Base-by-base conservation (phyloP, 1,284 basidiomycete species). In the Ceratobasidium sp. region DNA sequence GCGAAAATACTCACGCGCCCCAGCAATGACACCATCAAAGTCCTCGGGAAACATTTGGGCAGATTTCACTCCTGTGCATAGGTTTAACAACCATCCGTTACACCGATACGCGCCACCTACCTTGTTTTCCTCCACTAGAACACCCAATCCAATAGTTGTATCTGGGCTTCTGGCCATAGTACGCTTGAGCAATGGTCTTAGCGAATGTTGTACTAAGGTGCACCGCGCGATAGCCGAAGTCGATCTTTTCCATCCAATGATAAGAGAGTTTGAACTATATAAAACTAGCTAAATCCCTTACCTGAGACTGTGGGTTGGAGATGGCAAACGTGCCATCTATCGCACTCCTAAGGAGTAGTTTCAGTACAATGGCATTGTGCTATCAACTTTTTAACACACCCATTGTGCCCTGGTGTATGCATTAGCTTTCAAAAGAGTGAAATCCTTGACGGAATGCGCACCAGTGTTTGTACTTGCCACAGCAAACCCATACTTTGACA, bases 241-340 rank as follows among this genome's bases (percentile, higher is more conserved):
- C 65, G 21, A 69, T 57, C 65, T 69, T 16, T 18, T 53, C 32
- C n/a, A n/a, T n/a, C 28, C 6, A 18, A n/a, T 3, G 16, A 12
- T 36, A 26, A 41, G 55, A 32, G n/a, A 55, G 10, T 3, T 10
- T 30, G 2, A 32, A 55, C 2, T 12, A 18, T 14, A 3, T 32
- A 30, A 6, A 26, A 41, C 18, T 21, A 21, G n/a, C 18, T 3
- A 18, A 34, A 36, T 41, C 18, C n/a, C 30, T 18, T 18, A 69
- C 65, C 36, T 69, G 65, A 32, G 65, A 69, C 39, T 69, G 52
- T n/a, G 65, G 65, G 14, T 69, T 69, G n/a, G 65, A 69, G 26
- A 69, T 69, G 14, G 65, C 65, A 34, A 57, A 69, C 8, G 65
- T 26, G 18, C 65, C 65, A n/a, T 69, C 65, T 10, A 18, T 10